A percentile compares a stretch with the other conserved stretches of the same genome.
Conservation (phyloP, 768 basidiomycete species). For the Amanita rubescens region DNA sequence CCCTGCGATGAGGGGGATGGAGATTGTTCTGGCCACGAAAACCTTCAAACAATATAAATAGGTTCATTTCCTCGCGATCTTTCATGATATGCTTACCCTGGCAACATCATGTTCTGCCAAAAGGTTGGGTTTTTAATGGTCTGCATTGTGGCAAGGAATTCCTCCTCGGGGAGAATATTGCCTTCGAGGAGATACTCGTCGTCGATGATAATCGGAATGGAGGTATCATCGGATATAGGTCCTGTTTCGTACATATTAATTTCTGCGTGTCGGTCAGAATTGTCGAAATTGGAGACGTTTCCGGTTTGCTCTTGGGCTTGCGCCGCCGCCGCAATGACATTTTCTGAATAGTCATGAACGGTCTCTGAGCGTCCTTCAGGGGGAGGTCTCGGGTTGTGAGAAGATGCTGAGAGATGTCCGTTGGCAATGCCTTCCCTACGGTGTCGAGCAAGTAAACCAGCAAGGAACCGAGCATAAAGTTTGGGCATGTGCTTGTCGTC, state of each 20-base stretch:
- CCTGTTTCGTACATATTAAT: conserved; percentile 41
- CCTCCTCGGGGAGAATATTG: conserved; percentile 37
- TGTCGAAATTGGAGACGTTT: neutral
- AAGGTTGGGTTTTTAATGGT: conserved; percentile 64
- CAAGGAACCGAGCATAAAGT: conserved; percentile 74
- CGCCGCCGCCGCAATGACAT: neutral
- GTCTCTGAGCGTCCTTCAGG: neutral
- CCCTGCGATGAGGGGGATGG: conserved; percentile 23
- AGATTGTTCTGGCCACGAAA: conserved; percentile 31
- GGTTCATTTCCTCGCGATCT: too few species aligned
- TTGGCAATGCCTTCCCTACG: conserved; percentile 59
- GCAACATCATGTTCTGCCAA: conserved; percentile 84
- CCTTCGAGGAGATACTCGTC: conserved; percentile 29
- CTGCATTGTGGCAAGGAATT: conserved; percentile 66
- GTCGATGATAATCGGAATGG: conserved; percentile 35
- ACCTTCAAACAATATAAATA: conserved; percentile 15
- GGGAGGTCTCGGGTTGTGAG: conserved; percentile 22
- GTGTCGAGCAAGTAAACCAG: conserved; percentile 60
- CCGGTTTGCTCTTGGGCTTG: neutral
- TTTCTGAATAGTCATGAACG: neutral
- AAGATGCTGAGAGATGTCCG: conserved; percentile 43
- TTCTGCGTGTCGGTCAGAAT: neutral
- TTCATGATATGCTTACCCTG: conserved; percentile 41
- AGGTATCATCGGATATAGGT: conserved; percentile 34
- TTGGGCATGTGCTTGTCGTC: conserved; percentile 79